phyloP scores from a whole-genome alignment of 768 basidiomycete species.

The Mycena pura region DNA sequence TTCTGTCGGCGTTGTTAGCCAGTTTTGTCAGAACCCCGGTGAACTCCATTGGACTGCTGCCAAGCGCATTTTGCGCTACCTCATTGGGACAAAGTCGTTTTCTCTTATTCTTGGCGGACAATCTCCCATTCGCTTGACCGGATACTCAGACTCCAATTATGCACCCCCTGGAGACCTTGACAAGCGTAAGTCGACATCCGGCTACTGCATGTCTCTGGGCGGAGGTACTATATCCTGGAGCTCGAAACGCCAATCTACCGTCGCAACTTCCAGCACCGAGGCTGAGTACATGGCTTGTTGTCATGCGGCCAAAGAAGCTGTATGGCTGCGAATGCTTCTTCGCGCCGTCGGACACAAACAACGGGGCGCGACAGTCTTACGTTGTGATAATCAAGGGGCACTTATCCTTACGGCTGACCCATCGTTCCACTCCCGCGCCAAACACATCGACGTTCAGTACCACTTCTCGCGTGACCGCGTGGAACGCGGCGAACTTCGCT shows the following conservation, averaged over 20 bases:
- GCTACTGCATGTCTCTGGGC: not conserved
- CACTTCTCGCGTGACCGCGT: constrained; percentile 38
- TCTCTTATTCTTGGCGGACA: not conserved
- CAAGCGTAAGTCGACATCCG: not conserved
- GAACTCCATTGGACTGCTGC: constrained; percentile 38
- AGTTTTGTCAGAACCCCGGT: constrained; percentile 28
- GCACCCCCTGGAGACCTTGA: not conserved
- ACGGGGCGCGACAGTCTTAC: not conserved
- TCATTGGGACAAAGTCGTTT: constrained; percentile 33
- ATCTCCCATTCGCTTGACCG: not conserved
- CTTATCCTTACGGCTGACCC: constrained; percentile 29
- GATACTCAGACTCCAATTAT: constrained; percentile 6
- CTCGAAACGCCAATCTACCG: constrained; percentile 29
- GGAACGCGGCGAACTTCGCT: constrained; percentile 30
- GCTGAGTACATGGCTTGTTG: no score
- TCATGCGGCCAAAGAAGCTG: constrained; percentile 24
- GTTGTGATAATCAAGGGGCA: constrained; percentile 35
- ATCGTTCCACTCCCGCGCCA: constrained; percentile 34
- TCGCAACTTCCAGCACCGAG: constrained; percentile 20
- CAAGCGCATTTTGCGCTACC: constrained; percentile 37
- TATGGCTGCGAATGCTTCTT: constrained; percentile 22
- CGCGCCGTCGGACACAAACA: not conserved
- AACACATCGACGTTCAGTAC: no score
- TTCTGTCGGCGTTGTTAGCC: constrained; percentile 18
- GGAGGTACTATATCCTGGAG: not conserved